These are phyloP conservation scores for Isabelozyma gotoi DNA, from an alignment of 805 yeast genomes.

Conservation along the genomic window DNA sequence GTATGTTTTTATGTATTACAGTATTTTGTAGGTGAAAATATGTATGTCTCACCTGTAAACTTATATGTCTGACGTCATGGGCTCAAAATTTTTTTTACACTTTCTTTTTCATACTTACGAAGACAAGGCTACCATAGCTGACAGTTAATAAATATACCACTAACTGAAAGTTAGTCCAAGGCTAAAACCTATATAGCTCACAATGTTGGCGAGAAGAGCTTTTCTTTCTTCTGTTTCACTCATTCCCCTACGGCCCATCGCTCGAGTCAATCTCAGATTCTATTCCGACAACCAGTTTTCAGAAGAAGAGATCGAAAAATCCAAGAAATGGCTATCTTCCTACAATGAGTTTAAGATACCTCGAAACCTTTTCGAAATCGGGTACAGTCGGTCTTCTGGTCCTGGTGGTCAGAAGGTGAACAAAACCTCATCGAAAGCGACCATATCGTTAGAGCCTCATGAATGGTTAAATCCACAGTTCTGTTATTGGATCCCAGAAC, in stretches of 20 bases:
- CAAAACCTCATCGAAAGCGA: constrained; percentile 68
- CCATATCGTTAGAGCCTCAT: constrained; percentile 45
- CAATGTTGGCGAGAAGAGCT: not conserved
- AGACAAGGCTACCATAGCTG: too few species aligned
- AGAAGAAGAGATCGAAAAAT: constrained; percentile 24
- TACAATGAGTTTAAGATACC: constrained; percentile 42
- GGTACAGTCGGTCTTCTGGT: constrained; percentile 66
- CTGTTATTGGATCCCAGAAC: constrained; percentile 59
- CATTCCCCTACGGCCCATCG: not conserved
- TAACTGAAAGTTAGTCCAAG: too few species aligned
- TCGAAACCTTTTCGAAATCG: constrained; percentile 38
- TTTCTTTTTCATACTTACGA: not conserved
- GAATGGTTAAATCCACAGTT: constrained; percentile 42
- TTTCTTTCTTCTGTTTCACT: not conserved
- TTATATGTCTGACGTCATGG: not conserved
- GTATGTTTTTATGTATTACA: not conserved
- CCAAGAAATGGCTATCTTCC: constrained; percentile 43
- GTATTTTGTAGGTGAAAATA: not conserved
- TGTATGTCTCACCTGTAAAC: not conserved
- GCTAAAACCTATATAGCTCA: not conserved
- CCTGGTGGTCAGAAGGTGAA: constrained; percentile 91
- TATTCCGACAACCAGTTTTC: constrained; percentile 5
- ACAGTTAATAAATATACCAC: too few species aligned
- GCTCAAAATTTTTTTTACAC: not conserved
- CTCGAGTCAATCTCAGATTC: not conserved